These are phyloP conservation scores for Pythium chondricola DNA, from an alignment of 352 stramenopile genomes.

Conservation along the genomic window DNA sequence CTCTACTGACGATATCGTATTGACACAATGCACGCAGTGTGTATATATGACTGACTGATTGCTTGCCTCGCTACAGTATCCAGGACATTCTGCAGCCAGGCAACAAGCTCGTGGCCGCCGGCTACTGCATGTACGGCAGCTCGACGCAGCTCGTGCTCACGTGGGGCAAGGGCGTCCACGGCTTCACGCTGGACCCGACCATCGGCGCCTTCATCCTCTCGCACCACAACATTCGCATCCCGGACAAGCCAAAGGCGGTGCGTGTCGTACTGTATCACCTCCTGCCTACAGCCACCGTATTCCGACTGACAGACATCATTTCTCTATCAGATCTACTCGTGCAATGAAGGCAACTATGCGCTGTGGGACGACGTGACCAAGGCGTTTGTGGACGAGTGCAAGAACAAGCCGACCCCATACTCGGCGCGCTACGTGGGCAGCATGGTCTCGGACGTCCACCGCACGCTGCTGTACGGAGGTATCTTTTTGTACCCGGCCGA, in stretches of 20 bases:
- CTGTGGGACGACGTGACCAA: conserved; percentile 93
- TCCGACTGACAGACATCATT: neutral
- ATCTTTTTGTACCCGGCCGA: conserved; percentile 98
- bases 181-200: conserved; percentile 97
- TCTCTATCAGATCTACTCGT: conserved; percentile 89
- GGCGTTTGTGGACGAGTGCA: conserved; percentile 85
- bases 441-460: conserved; percentile 99
- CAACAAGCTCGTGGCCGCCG: conserved; percentile 92
- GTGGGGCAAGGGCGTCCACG: conserved; percentile 91
- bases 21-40: too few relatives aligned
- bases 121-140: conserved; percentile 99
- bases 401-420: conserved; percentile 70
- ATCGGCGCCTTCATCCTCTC: conserved; percentile 99
- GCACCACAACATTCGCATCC: conserved; percentile 92
- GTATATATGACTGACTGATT: too few relatives aligned
- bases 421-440: conserved; percentile 95
- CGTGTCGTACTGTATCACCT: neutral
- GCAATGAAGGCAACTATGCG: conserved; percentile 97
- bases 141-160: conserved; percentile 97
- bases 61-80: too few relatives aligned
- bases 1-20: too few relatives aligned
- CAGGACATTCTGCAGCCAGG: conserved; percentile 93
- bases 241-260: conserved; percentile 84
- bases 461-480: conserved; percentile 97
- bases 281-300: neutral